A percentile compares a stretch with the other conserved stretches of the same genome.
These are phyloP conservation scores for Blastocladiella emersonii DNA, from an alignment of 371 early-diverging fungal species.

Conservation along the genomic window DNA sequence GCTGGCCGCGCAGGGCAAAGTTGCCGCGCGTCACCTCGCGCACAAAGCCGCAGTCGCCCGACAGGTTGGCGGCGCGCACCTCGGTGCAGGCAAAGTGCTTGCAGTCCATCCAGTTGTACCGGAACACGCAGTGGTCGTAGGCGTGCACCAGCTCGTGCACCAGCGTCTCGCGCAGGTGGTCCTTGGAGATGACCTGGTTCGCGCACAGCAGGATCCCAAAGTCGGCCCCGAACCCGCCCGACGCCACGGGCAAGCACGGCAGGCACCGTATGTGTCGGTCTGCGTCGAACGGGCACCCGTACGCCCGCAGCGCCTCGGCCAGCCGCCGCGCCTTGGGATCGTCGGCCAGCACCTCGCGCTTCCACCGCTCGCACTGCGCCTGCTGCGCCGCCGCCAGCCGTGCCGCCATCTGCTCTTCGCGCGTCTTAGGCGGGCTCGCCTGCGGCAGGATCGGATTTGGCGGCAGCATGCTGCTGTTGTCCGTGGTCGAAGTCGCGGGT, in stretches of 20 bases:
- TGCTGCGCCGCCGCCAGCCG: conserved; percentile 33
- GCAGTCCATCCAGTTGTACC: conserved; percentile 66
- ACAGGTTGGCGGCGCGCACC: not conserved
- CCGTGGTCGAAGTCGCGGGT: too few species aligned
- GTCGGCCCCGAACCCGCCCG: conserved; percentile 69
- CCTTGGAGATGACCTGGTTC: conserved; percentile 53
- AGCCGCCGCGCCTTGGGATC: conserved; percentile 15
- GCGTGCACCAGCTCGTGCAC: conserved; percentile 92
- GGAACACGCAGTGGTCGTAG: conserved; percentile 69
- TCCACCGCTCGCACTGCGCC: conserved; percentile 52
- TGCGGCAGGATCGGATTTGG: too few species aligned
- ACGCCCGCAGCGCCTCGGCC: conserved; percentile 52
- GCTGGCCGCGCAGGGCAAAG: conserved; percentile 59
- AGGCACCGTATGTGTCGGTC: conserved; percentile 53
- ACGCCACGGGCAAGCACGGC: conserved; percentile 58
- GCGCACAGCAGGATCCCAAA: conserved; percentile 77
- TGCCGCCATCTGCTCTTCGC: not conserved
- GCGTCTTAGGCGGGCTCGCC: too few species aligned
- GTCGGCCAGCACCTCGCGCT: conserved; percentile 31
- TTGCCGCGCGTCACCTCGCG: conserved; percentile 70
- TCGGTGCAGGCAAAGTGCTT: conserved; percentile 87
- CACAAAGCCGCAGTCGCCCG: conserved; percentile 77
- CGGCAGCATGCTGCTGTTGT: too few species aligned
- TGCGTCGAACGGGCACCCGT: conserved; percentile 44
- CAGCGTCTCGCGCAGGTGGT: conserved; percentile 73